Conservation (phyloP, 371 early-diverging fungal species). For the Encephalitozoon hellem region DNA sequence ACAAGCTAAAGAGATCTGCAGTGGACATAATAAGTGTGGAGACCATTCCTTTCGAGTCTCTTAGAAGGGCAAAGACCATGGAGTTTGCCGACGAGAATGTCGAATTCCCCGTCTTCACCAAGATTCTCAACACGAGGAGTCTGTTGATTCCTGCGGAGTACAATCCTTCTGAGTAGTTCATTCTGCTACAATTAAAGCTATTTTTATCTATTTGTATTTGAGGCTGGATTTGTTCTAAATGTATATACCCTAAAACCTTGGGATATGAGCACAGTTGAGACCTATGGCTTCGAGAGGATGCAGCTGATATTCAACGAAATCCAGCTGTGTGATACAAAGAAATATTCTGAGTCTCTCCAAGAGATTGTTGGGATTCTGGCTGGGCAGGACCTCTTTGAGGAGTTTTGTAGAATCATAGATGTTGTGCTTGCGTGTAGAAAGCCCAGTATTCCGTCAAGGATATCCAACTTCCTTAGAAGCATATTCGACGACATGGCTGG, state of each 20-base stretch:
- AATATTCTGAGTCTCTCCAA: neutral
- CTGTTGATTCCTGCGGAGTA: constrained; percentile 25
- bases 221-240: neutral
- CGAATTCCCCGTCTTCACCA: constrained; percentile 44
- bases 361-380: neutral
- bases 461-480: constrained; percentile 25
- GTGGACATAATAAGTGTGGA: constrained; percentile 55
- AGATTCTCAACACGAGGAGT: constrained; percentile 24
- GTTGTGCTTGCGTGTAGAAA: constrained; percentile 18
- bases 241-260: neutral
- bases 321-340: constrained; percentile 19
- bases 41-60: constrained; percentile 40
- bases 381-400: neutral
- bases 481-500: constrained; percentile 10
- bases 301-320: constrained; percentile 44
- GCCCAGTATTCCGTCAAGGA: constrained; percentile 18
- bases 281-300: neutral
- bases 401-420: constrained; percentile 5
- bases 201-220: neutral
- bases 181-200: neutral
- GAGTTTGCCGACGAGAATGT: constrained; percentile 47
- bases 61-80: constrained; percentile 47
- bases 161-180: constrained; percentile 40
- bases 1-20: constrained; percentile 44
- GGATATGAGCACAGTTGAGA: neutral